Percentiles rank a stretch among this genome's conserved stretches.
Evolutionary conservation across 257 asterid genomes (phyloP).

Genomic region (Capsicum pubescens): DNA sequence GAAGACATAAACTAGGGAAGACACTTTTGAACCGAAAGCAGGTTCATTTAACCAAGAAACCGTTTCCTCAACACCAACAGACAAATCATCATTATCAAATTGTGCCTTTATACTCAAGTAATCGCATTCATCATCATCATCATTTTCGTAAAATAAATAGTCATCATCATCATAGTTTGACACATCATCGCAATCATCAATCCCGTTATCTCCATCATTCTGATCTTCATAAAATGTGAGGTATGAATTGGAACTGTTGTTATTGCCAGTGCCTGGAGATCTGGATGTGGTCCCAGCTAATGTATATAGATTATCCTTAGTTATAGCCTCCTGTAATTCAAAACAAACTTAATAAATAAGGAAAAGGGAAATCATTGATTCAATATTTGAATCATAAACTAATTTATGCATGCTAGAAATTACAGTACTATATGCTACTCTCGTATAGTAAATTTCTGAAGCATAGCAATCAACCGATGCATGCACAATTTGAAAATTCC

Average conservation of each 20-base stretch:
- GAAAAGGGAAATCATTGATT: neutral
- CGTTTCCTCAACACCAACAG: slow-evolving; percentile 67
- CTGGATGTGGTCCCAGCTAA: slow-evolving; percentile 43
- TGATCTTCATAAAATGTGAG: slow-evolving; percentile 47
- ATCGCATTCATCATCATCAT: slow-evolving; percentile 38
- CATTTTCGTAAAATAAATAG: slow-evolving; percentile 35
- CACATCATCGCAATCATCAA: slow-evolving; percentile 36
- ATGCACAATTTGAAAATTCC: neutral
- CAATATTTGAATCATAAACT: too few species aligned
- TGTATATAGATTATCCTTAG: slow-evolving; percentile 38
- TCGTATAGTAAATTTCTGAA: neutral
- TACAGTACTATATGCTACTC: neutral
- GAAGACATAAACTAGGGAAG: slow-evolving; percentile 26
- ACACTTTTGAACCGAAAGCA: slow-evolving; percentile 33
- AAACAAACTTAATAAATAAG: neutral
- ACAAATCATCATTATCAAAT: slow-evolving; percentile 65
- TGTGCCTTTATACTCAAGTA: slow-evolving; percentile 57
- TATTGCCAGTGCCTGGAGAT: slow-evolving; percentile 40
- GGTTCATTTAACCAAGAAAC: slow-evolving; percentile 52
- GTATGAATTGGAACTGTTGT: slow-evolving; percentile 44
- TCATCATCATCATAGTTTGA: slow-evolving; percentile 42
- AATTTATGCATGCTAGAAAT: too few species aligned
- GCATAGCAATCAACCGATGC: neutral
- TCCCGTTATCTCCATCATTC: slow-evolving; percentile 36
- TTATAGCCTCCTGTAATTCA: slow-evolving; percentile 43